Conservation (phyloP, 1,139 yeast genomes). For the Arxiozyma slooffiae region DNA sequence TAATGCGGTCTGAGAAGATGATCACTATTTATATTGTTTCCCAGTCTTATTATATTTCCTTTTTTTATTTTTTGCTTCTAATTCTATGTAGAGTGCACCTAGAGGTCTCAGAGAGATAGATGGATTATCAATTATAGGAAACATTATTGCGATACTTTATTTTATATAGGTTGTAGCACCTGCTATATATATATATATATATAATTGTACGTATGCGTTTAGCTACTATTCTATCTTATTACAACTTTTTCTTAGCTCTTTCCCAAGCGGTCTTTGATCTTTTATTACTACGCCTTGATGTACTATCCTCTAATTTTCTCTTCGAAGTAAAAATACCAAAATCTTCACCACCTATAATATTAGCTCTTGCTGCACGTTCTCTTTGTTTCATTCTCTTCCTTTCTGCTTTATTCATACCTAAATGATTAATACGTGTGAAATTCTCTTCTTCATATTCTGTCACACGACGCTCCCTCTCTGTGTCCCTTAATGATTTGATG, state of each 20-base stretch:
- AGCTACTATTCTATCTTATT: too few species aligned
- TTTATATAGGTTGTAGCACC: not conserved
- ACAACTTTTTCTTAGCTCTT: constrained; percentile 50
- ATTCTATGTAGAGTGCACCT: not conserved
- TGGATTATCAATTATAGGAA: too few species aligned
- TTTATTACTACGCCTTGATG: constrained; percentile 39
- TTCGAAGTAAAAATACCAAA: constrained; percentile 75
- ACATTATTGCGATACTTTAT: too few species aligned
- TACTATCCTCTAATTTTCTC: constrained; percentile 37
- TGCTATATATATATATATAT: too few species aligned
- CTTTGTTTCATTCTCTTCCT: constrained; percentile 46
- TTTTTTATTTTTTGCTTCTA: too few species aligned
- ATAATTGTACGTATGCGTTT: too few species aligned
- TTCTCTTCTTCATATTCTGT: constrained; percentile 85
- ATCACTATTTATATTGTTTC: too few species aligned
- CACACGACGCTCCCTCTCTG: constrained; percentile 66
- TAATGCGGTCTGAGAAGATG: too few species aligned
- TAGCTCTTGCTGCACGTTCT: constrained; percentile 46
- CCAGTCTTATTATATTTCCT: too few species aligned
- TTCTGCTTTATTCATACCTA: constrained; percentile 57
- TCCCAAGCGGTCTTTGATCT: constrained; percentile 55
- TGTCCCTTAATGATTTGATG: constrained; percentile 66
- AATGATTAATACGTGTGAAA: constrained; percentile 62
- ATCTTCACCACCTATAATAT: constrained; percentile 88
- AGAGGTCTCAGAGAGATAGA: too few species aligned